Base-by-base conservation (phyloP, 129 eudicot species). In the Deinandra increscens region DNA sequence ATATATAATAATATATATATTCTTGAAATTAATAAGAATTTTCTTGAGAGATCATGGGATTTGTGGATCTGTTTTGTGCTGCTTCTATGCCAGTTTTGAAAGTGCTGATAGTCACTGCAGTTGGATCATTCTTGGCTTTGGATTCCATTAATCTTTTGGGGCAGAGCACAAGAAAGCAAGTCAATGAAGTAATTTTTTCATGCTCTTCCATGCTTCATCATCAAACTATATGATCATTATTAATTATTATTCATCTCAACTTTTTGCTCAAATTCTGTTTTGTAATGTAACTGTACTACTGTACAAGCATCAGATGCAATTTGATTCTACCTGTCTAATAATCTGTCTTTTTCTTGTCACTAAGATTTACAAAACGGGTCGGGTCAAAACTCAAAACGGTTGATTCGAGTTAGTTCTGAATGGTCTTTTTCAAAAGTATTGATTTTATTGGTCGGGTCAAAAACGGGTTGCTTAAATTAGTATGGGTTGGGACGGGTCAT, bases 31-130 rank as follows among this genome's bases (percentile, higher is more conserved):
- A n/a, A n/a, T n/a, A n/a, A n/a, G 63, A 20, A 7, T 67, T 38
- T 17, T 6, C 66, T 50, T 9, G 9, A 26, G 31, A 26, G 1
- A 5, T 54, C 26, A 78, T 78, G 82, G 82, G 73, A 38, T 64
- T 78, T 64, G 14, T 71, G 9, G 84, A 86, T 34, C 64, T 86
- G 51, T 86, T 86, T 50, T 19, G 78, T 51, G 76, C 82, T 44
- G 88, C 92, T 56, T 66, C 81, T 64, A 81, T 76, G 83, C 92
- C 92, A 9, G 84, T 86, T 18, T 51, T 81, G 6, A 78, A 86
- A 69, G 81, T 81, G 9, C 64, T 86, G 14, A 23, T 83, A 65
- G 62, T 86, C 15, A 73, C 86, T n/a, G 73, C 81, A 0, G 61
- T 78, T 34, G 88, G 88, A 20, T 60, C 78, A 15, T 56, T 54